A percentile compares a stretch with the other conserved stretches of the same genome.
These are phyloP conservation scores for Viridothelium virens DNA, from an alignment of 495 filamentous ascomycete species.

Conservation along the genomic window DNA sequence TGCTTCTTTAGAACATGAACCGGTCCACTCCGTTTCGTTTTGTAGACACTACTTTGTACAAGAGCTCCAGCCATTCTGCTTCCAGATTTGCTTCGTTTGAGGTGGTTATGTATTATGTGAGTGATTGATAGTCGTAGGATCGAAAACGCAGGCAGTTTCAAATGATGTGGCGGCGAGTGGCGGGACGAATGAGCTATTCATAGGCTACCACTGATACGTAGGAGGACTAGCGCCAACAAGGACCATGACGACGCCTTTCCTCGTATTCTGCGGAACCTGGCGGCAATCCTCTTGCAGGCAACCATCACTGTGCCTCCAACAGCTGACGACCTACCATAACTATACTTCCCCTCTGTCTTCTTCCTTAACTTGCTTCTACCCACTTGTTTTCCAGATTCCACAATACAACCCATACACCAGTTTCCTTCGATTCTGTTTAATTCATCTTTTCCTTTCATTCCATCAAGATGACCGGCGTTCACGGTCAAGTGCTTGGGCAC, in stretches of 20 bases:
- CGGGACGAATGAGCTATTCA: too few species aligned
- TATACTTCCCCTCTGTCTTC: neutral
- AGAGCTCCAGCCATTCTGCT: too few species aligned
- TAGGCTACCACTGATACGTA: too few species aligned
- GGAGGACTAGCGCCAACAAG: neutral
- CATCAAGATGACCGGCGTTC: constrained; percentile 3
- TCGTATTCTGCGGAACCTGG: neutral
- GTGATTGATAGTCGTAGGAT: neutral
- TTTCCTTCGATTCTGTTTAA: neutral
- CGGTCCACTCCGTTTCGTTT: too few species aligned
- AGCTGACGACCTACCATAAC: neutral
- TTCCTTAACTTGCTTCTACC: neutral
- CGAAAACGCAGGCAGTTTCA: neutral
- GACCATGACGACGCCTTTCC: too few species aligned
- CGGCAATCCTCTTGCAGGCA: neutral
- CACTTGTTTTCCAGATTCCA: neutral
- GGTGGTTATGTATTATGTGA: too few species aligned
- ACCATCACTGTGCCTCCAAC: neutral
- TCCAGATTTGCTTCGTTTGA: too few species aligned
- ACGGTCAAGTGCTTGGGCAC: constrained; percentile 14
- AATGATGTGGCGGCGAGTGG: neutral
- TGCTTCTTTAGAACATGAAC: too few species aligned
- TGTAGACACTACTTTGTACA: too few species aligned
- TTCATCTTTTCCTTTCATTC: neutral
- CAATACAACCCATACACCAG: neutral